Conservation (phyloP, 1,284 basidiomycete genomes). For the Taiwanofungus camphoratus region DNA sequence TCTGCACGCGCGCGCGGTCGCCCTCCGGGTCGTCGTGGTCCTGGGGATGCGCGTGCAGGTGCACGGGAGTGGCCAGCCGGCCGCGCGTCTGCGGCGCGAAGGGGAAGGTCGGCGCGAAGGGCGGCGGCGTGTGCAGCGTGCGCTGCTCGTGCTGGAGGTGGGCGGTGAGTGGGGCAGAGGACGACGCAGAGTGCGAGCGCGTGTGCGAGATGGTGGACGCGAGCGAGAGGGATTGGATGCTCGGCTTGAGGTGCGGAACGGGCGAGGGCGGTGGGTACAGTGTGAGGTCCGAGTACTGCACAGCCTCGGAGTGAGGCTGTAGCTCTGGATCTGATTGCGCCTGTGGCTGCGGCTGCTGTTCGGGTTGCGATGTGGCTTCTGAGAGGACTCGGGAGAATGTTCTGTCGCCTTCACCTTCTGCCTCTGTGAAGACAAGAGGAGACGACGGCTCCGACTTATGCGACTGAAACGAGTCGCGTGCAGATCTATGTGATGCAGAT, state of each 20-base stretch:
- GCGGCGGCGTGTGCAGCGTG: slow-evolving; percentile 20
- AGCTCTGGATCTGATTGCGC: not conserved
- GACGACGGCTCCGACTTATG: slow-evolving; percentile 11
- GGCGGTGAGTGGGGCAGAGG: slow-evolving; percentile 8
- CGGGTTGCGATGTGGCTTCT: not conserved
- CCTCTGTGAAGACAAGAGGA: slow-evolving; percentile 4
- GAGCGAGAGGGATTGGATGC: slow-evolving; percentile 13
- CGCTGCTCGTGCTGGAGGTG: slow-evolving; percentile 8
- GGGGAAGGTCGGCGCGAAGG: slow-evolving; percentile 8
- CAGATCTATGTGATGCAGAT: slow-evolving; percentile 8
- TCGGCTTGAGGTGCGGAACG: slow-evolving; percentile 7
- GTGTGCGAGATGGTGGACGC: slow-evolving; percentile 11
- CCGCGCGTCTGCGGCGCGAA: slow-evolving; percentile 3
- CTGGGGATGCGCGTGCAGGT: slow-evolving; percentile 2
- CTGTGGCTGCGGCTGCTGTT: not conserved
- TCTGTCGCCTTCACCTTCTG: not conserved
- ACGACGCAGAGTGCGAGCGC: slow-evolving; percentile 8
- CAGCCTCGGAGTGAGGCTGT: not conserved
- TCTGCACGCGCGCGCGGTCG: slow-evolving; percentile 1
- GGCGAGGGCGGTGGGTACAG: not conserved
- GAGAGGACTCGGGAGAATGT: not conserved
- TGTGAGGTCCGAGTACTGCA: not conserved
- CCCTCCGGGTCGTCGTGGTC: not conserved
- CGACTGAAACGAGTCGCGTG: slow-evolving; percentile 20
- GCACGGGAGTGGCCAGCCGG: slow-evolving; percentile 5